A percentile compares a stretch with the other conserved stretches of the same genome.
Conservation (phyloP, 2,329 filamentous ascomycete genomes). For the Nannizziopsis arthrosporioides region DNA sequence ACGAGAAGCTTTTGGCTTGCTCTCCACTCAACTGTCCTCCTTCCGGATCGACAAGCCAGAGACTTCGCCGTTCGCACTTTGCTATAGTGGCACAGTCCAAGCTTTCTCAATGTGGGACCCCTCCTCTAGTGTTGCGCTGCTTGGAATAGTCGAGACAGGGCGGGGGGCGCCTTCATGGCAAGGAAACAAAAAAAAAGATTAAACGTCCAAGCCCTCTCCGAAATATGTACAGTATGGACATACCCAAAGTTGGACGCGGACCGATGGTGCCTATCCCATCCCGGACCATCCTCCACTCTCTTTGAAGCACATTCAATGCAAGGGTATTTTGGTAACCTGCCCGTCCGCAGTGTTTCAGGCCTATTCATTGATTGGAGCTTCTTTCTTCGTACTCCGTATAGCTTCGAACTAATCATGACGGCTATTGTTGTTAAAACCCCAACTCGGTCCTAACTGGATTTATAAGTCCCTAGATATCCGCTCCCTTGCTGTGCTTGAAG, state of each 20-base stretch:
- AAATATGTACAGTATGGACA: no score
- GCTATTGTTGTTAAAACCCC: background rate
- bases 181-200: constrained; percentile 4
- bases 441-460: background rate
- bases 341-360: constrained; percentile 10
- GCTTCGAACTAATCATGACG: background rate
- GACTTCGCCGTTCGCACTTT: constrained; percentile 10
- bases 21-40: background rate
- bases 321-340: constrained; percentile 8
- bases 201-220: constrained; percentile 5
- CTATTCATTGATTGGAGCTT: constrained; percentile 9
- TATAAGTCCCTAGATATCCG: constrained; percentile 4
- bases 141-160: background rate
- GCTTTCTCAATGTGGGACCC: constrained; percentile 8
- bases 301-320: constrained; percentile 7
- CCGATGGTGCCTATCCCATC: background rate
- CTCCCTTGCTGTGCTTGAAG: background rate
- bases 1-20: constrained; percentile 2
- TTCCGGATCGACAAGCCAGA: constrained; percentile 9
- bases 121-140: constrained; percentile 2
- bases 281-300: constrained; percentile 4
- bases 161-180: background rate
- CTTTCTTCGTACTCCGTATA: constrained; percentile 4
- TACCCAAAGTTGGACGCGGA: background rate
- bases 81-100: constrained; percentile 12